These are phyloP conservation scores for Bryoerythrophyllum caledonicum DNA, from an alignment of 225 moss, liverwort and hornwort species.

Conservation along the genomic window DNA sequence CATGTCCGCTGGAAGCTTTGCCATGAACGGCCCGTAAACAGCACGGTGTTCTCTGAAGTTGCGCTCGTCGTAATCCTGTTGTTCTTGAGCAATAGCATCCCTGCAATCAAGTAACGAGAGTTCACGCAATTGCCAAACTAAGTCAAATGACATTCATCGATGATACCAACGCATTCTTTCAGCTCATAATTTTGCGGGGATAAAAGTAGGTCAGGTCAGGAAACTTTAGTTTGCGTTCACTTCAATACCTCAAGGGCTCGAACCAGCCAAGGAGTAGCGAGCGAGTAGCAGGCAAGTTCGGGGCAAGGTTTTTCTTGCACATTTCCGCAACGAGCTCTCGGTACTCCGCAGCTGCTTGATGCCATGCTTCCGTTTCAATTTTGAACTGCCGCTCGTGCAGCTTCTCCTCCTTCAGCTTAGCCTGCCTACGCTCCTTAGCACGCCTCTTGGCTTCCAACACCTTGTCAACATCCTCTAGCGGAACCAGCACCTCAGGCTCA, in stretches of 20 bases:
- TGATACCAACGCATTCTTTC: not conserved
- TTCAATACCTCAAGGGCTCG: constrained; percentile 73
- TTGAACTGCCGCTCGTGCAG: constrained; percentile 62
- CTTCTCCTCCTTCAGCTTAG: constrained; percentile 41
- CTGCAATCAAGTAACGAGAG: constrained; percentile 26
- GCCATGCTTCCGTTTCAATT: constrained; percentile 83
- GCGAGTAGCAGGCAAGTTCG: constrained; percentile 83
- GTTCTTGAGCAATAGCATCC: constrained; percentile 77
- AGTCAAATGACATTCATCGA: not conserved
- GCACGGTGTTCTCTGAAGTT: constrained; percentile 61
- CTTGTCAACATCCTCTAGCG: not conserved
- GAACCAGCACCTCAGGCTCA: constrained; percentile 13
- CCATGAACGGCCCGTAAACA: constrained; percentile 68
- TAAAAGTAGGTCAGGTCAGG: not conserved
- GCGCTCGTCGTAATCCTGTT: constrained; percentile 34
- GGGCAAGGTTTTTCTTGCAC: constrained; percentile 94
- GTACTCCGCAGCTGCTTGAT: constrained; percentile 74
- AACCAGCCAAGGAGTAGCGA: constrained; percentile 93
- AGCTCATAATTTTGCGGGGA: not conserved
- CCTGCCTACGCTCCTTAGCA: constrained; percentile 33
- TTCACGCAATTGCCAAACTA: not conserved
- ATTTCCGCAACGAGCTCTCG: constrained; percentile 73
- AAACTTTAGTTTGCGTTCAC: not conserved
- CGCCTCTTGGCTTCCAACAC: constrained; percentile 12
- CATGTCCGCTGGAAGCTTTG: constrained; percentile 84